phyloP scores from a whole-genome alignment of 345 rosid genomes.

The Eucalyptus brandiana region DNA sequence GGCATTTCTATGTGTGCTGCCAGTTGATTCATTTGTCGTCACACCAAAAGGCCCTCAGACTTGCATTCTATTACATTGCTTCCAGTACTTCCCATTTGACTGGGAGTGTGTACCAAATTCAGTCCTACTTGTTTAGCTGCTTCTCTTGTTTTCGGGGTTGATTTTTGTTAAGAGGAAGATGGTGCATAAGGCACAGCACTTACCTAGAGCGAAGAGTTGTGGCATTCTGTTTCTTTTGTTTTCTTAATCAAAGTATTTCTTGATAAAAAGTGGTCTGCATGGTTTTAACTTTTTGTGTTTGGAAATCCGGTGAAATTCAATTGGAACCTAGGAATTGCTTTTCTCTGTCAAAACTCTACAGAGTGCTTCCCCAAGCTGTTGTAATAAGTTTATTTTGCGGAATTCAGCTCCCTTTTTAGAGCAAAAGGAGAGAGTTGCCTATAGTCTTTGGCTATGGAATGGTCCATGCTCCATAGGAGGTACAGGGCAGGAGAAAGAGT shows the following conservation, averaged over 20 bases:
- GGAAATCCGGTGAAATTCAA: not conserved
- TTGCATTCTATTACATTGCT: not conserved
- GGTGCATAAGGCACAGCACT: not conserved
- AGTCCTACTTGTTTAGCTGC: not conserved
- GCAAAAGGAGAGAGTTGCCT: not conserved
- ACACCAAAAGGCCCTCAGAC: not conserved
- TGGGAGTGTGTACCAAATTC: not conserved
- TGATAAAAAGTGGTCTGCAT: not conserved
- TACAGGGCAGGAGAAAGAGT: not conserved
- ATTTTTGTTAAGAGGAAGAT: not conserved
- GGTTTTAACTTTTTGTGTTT: not conserved
- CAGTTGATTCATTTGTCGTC: not conserved
- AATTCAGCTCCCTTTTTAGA: not conserved
- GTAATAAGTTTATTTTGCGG: not conserved
- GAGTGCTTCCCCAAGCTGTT: not conserved
- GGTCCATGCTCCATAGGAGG: not conserved
- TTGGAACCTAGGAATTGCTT: not conserved
- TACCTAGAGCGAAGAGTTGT: not conserved
- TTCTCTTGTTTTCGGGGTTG: not conserved
- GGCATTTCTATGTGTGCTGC: not conserved
- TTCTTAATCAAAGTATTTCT: not conserved
- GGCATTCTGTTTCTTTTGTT: not conserved
- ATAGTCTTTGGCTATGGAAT: not conserved
- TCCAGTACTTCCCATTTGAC: not conserved
- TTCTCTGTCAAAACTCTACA: not conserved